phyloP scores from a whole-genome alignment of 23 red algal genomes.

The Cyanidium caldarium region DNA sequence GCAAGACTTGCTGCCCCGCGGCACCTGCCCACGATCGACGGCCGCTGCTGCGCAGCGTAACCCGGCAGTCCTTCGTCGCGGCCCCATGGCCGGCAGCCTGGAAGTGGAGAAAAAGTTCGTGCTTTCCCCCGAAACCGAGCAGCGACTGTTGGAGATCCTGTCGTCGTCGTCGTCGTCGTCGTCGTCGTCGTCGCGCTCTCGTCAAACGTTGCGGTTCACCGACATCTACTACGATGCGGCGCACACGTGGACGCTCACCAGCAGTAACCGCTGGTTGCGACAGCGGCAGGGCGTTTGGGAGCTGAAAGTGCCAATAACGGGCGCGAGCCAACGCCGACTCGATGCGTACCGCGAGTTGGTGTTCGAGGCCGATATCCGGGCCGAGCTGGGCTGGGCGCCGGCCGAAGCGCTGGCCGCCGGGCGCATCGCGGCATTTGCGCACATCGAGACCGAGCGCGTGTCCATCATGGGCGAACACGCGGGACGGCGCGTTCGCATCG shows the following conservation, averaged over 20 bases:
- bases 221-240: neutral
- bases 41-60: too few species aligned
- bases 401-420: neutral
- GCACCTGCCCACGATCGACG: too few species aligned
- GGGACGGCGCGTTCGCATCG: neutral
- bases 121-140: neutral
- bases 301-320: neutral
- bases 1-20: too few species aligned
- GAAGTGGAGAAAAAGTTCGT: constrained; percentile 5
- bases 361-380: neutral
- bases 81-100: neutral
- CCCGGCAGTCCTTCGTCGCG: too few species aligned
- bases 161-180: neutral
- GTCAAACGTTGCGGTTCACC: neutral
- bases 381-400: neutral
- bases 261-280: neutral
- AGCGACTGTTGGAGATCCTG: neutral
- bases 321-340: neutral
- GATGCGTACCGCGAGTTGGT: constrained; percentile 1
- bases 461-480: neutral
- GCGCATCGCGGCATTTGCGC: neutral
- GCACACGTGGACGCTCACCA: neutral
- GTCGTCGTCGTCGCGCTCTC: neutral
- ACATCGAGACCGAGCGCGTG: neutral
- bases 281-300: neutral